Base-by-base conservation (phyloP, 371 early-diverging fungal genomes). In the Lichtheimia ramosa region DNA sequence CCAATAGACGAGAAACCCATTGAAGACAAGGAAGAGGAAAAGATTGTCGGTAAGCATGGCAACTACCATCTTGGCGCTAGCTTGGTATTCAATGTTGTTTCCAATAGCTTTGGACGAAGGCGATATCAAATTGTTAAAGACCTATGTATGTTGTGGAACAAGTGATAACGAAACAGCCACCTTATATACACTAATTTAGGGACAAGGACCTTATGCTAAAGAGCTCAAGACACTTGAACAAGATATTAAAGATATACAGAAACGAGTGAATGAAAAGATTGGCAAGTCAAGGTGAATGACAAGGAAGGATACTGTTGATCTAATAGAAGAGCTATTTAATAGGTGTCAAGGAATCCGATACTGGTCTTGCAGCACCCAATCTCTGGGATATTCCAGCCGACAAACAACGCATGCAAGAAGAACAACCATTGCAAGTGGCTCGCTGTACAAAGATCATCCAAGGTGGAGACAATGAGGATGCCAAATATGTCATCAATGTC, bases 371-470 rank as follows among this genome's bases (percentile, higher is more conserved):
- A 2, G 98, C 99, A 43, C 99, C 99, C 39, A 93, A 93, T 71
- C 77, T 94, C 58, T 99, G 99, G 99, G 99, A 99, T 83, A 88
- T 99, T 41, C 93, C 95, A 53, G 98, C 96, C 18, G 99, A 99
- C 81, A 96, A 94, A 78, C 95, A 95, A 70, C 82, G 98, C 63
- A 92, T 96, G 89, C 85, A 86, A 63, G 96, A 95, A 65, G 99
- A 99, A 67, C 99, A 99, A 54, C 94, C 99, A 54, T 83, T 99
- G 54, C 99, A 99, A 82, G 96, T 98, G 14, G 99, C 99, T 5
- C 89, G 97, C 43, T 97, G 97, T 83, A 98, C 96, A 68, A 99
- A 99, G 76, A 96, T 98, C 64, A 96, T 98, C 66, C 86, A 89
- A 66, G 88, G 90, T 23, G 73, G 82, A 51, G 85, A 84, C 50